Evolutionary conservation across 768 basidiomycete species (phyloP).

Genomic region (Mycena leptocephala): DNA sequence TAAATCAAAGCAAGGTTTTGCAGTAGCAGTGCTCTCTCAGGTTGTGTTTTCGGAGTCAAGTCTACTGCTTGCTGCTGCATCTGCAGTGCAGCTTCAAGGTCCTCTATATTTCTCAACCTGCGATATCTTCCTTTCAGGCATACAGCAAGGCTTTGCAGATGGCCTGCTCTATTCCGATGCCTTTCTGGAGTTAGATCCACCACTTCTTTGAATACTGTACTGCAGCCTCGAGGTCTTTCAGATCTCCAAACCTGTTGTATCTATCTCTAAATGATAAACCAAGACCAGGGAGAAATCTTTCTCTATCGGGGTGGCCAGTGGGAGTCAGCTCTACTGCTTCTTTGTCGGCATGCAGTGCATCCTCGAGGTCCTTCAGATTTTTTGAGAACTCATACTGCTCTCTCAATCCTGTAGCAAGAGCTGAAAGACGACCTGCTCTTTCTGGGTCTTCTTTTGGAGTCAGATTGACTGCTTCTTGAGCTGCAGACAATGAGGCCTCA

Average conservation of each 20-base stretch:
- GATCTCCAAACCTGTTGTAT: not conserved
- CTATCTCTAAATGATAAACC: not conserved
- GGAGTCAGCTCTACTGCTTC: no score
- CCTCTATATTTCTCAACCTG: not conserved
- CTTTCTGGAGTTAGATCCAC: no score
- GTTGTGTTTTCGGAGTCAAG: not conserved
- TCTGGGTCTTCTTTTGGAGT: not conserved
- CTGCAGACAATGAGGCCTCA: not conserved
- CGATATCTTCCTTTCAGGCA: not conserved
- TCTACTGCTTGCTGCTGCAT: not conserved
- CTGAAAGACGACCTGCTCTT: not conserved
- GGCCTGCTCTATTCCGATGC: not conserved
- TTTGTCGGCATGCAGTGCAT: not conserved
- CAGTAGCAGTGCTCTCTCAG: not conserved
- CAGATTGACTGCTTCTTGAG: not conserved
- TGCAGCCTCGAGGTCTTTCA: not conserved
- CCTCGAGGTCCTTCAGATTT: not conserved
- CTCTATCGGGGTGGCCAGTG: not conserved
- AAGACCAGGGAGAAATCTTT: not conserved
- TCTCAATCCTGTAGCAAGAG: not conserved
- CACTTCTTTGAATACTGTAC: not conserved
- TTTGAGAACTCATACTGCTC: not conserved
- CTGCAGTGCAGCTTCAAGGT: not conserved
- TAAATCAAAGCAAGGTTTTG: not conserved
- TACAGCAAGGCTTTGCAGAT: not conserved